phyloP scores from a whole-genome alignment of 148 eudicot genomes.

The Rhododendron williamsianum region DNA sequence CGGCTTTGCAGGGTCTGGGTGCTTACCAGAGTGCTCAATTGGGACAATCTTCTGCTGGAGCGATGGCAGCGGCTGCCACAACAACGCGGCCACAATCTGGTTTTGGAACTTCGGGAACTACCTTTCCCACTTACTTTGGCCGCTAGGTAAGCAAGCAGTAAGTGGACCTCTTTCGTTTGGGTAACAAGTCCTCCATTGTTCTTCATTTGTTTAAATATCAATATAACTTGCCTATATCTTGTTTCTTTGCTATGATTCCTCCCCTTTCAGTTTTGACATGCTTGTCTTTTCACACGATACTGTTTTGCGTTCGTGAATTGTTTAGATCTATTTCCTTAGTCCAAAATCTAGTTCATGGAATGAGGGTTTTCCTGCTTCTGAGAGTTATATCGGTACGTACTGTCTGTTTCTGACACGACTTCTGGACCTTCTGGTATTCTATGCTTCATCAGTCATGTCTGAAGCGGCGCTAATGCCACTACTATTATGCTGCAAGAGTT shows the following conservation, averaged over 20 bases:
- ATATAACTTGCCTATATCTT: background rate
- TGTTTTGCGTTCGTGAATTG: background rate
- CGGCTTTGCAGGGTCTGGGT: conserved; percentile 33
- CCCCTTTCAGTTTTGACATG: background rate
- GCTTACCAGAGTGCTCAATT: conserved; percentile 30
- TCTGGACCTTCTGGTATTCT: background rate
- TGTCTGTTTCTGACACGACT: background rate
- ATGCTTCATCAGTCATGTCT: background rate
- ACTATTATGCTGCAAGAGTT: too few species aligned
- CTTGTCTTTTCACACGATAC: background rate
- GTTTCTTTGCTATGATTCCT: background rate
- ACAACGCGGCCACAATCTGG: conserved; percentile 20
- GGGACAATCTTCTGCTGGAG: conserved; percentile 29
- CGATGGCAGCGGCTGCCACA: conserved; percentile 12
- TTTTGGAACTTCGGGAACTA: conserved; percentile 18
- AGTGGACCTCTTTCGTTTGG: background rate
- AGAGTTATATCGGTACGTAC: background rate
- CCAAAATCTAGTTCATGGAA: background rate
- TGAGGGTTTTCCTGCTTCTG: background rate
- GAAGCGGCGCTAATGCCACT: too few species aligned
- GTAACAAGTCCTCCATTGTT: background rate
- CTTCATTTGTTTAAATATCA: background rate
- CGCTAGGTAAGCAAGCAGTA: conserved; percentile 27
- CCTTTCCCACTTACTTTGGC: conserved; percentile 20
- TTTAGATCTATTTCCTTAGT: background rate